Base-by-base conservation (phyloP, 169 alveolate genomes). In the Cystoisospora suis region DNA sequence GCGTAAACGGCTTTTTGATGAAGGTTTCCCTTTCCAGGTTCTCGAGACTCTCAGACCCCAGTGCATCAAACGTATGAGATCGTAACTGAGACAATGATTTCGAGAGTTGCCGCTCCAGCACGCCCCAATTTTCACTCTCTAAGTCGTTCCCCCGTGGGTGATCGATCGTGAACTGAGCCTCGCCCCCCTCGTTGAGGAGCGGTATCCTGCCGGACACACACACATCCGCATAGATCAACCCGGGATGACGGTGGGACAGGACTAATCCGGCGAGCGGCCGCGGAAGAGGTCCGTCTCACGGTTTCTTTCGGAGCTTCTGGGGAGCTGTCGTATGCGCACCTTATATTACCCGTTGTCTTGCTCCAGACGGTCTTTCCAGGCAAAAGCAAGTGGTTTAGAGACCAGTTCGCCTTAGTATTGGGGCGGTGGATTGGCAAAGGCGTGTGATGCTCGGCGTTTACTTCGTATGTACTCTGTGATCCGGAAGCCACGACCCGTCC, bases 151-250 rank as follows among this genome's bases (percentile, higher is more conserved):
- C 44, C 46, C 44, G 0, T 27, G 79, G 79, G 36, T 0, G 36
- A 20, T 4, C 42, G 36, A 65, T 29, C 45, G 47, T 40, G 32
- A 72, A 72, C 56, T 4, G 2, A 6, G 83, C 83, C n/a, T 72
- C 83, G 27, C 83, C 83, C 7, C 83, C 83, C 17, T 72, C 83
- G 56, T 72, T 72, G 17, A 29, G 58, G 38, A 38, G 59, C 4
- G 83, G 56, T 27, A 72, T 7, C 83, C 83, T 72, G 58, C 3
- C 34, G 58, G 15, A n/a, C 15, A 38, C 6, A 61, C 61, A 20
- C 61, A 49, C 61, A 20, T 9, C 61, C n/a, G n/a, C n/a, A n/a
- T n/a, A n/a, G n/a, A n/a, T n/a, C n/a, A n/a, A n/a, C n/a, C 23
- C 23, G 65, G 65, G 65, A 53, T 23, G 65, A 53, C 65, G 23